phyloP scores from a whole-genome alignment of 495 filamentous ascomycete species.

The Sphaerosporella brunnea region DNA sequence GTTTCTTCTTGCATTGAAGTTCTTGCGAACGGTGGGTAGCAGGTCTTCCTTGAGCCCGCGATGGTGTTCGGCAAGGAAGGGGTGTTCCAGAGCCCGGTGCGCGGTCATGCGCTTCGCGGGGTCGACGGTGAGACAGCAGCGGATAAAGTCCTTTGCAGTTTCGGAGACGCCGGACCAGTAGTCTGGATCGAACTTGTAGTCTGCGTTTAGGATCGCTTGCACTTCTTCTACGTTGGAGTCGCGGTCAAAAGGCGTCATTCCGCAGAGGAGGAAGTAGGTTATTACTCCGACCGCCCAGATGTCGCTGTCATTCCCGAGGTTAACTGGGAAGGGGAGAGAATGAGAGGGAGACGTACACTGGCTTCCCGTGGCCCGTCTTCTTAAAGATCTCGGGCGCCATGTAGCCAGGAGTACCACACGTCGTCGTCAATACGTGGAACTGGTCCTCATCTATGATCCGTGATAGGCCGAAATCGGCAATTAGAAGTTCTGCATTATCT shows the following conservation, averaged over 20 bases:
- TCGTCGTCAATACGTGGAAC: constrained; percentile 93
- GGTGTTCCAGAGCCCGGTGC: constrained; percentile 75
- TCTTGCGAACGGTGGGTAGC: constrained; percentile 89
- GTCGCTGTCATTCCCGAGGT: constrained; percentile 33
- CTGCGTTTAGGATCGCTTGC: constrained; percentile 91
- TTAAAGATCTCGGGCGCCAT: constrained; percentile 78
- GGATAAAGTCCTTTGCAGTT: constrained; percentile 53
- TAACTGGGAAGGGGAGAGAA: background rate
- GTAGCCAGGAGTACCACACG: constrained; percentile 93
- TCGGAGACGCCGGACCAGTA: constrained; percentile 93
- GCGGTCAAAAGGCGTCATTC: constrained; percentile 95
- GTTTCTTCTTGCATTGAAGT: constrained; percentile 90
- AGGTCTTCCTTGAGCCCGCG: constrained; percentile 47
- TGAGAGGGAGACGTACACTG: constrained; percentile 39
- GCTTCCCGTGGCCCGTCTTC: constrained; percentile 61
- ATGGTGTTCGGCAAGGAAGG: constrained; percentile 47
- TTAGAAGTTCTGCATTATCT: constrained; percentile 74
- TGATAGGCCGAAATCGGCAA: constrained; percentile 87
- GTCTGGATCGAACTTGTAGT: constrained; percentile 94
- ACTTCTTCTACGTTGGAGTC: constrained; percentile 97
- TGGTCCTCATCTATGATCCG: constrained; percentile 99
- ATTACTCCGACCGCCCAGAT: constrained; percentile 72
- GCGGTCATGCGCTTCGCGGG: constrained; percentile 77
- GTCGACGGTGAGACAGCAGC: constrained; percentile 68
- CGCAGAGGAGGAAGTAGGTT: constrained; percentile 91